A percentile compares a stretch with the other conserved stretches of the same genome.
Evolutionary conservation across 1,284 basidiomycete species (phyloP).

Genomic region (Salmacisia buchloeana): DNA sequence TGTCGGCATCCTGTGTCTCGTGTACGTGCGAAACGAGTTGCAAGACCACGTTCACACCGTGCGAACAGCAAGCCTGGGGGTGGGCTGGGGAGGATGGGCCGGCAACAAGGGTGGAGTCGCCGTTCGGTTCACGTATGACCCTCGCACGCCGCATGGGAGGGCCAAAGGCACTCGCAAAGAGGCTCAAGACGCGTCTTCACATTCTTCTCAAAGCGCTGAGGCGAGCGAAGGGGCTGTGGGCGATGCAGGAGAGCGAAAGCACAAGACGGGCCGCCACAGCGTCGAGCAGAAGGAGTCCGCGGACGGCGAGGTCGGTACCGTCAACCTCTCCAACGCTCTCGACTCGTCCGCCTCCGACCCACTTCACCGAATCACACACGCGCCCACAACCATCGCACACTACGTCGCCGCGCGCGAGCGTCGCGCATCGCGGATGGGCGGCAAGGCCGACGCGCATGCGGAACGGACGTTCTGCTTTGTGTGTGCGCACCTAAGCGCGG

Average conservation of each 20-base stretch:
- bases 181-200: constrained; percentile 6
- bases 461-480: constrained; percentile 12
- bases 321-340: constrained; percentile 1
- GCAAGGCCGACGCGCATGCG: background rate
- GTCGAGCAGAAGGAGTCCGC: background rate
- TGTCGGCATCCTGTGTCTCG: constrained; percentile 26
- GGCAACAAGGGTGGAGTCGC: constrained; percentile 34
- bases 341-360: background rate
- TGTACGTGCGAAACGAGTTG: constrained; percentile 17
- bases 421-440: background rate
- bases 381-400: background rate
- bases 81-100: constrained; percentile 30
- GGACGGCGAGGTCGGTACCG: background rate
- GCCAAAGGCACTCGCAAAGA: constrained; percentile 11
- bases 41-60: constrained; percentile 13
- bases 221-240: background rate
- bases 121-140: constrained; percentile 19
- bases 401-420: constrained; percentile 1
- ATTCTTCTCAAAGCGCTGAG: background rate
- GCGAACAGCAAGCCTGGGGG: constrained; percentile 21
- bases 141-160: background rate
- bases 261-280: too few relatives aligned
- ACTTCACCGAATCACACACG: background rate
- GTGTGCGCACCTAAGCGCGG: constrained; percentile 9
- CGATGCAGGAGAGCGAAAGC: background rate